A percentile compares a stretch with the other conserved stretches of the same genome.
Conservation (phyloP, 371 early-diverging fungal genomes). For the Umbelopsis sp. region DNA sequence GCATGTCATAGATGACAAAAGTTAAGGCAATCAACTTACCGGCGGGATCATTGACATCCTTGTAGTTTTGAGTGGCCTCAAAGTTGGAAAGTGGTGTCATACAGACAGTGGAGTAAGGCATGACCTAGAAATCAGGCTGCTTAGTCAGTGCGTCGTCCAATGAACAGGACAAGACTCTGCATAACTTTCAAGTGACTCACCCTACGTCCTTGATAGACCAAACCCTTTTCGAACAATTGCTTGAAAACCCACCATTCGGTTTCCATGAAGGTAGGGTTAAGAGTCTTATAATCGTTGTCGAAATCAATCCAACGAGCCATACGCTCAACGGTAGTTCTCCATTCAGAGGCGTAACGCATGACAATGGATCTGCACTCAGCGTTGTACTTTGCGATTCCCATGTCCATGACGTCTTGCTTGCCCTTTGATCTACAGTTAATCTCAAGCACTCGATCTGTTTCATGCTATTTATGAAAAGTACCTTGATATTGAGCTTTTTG, state of each 20-base stretch:
- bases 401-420: slow-evolving; percentile 89
- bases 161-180: background rate
- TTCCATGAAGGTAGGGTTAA: slow-evolving; percentile 98
- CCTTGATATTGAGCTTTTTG: slow-evolving; percentile 93
- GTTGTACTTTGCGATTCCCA: slow-evolving; percentile 99
- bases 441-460: background rate
- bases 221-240: slow-evolving; percentile 94
- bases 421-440: slow-evolving; percentile 39
- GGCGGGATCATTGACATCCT: slow-evolving; percentile 98
- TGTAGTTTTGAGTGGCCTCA: slow-evolving; percentile 99
- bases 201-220: slow-evolving; percentile 97
- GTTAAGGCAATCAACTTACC: slow-evolving; percentile 38
- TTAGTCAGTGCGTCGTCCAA: background rate
- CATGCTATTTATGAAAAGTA: slow-evolving; percentile 20
- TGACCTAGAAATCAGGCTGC: slow-evolving; percentile 60
- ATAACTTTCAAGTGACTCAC: slow-evolving; percentile 22
- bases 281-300: slow-evolving; percentile 99
- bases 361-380: slow-evolving; percentile 98
- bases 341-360: slow-evolving; percentile 97
- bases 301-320: slow-evolving; percentile 99
- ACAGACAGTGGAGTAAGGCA: slow-evolving; percentile 99
- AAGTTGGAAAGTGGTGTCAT: slow-evolving; percentile 99
- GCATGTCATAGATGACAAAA: no score
- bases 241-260: slow-evolving; percentile 99
- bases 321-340: slow-evolving; percentile 97